Percentiles rank a stretch among this genome's conserved stretches.
Conservation (phyloP, 805 yeast species). For the Yarrowia bubula region DNA sequence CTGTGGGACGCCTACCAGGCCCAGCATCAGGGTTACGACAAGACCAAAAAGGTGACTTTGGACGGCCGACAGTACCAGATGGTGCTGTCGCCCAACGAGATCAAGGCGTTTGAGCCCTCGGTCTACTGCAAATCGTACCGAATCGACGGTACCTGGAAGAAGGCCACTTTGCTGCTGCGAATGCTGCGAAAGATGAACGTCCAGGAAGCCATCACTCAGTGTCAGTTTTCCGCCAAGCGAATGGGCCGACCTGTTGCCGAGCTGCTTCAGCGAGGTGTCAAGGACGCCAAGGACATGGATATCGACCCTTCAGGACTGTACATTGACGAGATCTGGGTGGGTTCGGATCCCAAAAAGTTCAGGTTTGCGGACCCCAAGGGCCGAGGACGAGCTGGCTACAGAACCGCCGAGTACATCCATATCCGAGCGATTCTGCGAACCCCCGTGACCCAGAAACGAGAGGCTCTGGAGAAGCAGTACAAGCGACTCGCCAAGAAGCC, state of each 20-base stretch:
- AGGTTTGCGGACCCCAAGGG: slow-evolving; percentile 80
- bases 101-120: slow-evolving; percentile 81
- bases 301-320: slow-evolving; percentile 61
- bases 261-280: slow-evolving; percentile 66
- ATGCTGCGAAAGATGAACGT: slow-evolving; percentile 70
- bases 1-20: slow-evolving; percentile 15
- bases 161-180: slow-evolving; percentile 76
- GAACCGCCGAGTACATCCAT: slow-evolving; percentile 74
- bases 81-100: slow-evolving; percentile 59
- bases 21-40: slow-evolving; percentile 57
- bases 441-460: slow-evolving; percentile 58
- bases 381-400: slow-evolving; percentile 83
- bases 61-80: slow-evolving; percentile 54
- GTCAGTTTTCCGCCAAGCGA: slow-evolving; percentile 80
- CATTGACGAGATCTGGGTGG: slow-evolving; percentile 83
- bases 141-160: slow-evolving; percentile 83
- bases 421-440: slow-evolving; percentile 74
- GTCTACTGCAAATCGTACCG: slow-evolving; percentile 78
- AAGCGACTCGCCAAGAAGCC: slow-evolving; percentile 9
- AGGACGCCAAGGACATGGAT: slow-evolving; percentile 62
- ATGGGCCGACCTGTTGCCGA: slow-evolving; percentile 77
- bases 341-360: slow-evolving; percentile 76
- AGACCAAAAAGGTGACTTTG: slow-evolving; percentile 50
- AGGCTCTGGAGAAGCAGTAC: slow-evolving; percentile 51
- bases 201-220: slow-evolving; percentile 82